Conservation (phyloP, 2,329 filamentous ascomycete genomes). For the Hypoxylon sp. region DNA sequence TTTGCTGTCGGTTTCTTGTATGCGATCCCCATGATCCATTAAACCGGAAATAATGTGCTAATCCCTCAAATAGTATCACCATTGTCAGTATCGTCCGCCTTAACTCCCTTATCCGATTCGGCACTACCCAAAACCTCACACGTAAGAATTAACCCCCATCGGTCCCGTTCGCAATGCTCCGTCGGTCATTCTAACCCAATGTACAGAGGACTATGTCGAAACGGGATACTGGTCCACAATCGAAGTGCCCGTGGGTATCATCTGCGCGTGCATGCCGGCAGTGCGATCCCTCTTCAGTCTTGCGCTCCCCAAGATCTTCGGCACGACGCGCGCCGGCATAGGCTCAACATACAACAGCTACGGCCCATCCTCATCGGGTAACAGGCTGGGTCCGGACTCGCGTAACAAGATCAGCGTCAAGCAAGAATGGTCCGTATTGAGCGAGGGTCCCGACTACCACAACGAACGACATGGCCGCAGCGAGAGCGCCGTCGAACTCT, state of each 20-base stretch:
- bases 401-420: conserved; percentile 51
- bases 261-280: conserved; percentile 56
- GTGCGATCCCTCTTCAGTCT: conserved; percentile 53
- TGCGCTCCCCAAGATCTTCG: conserved; percentile 51
- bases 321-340: conserved; percentile 41
- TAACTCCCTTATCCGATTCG: conserved; percentile 50
- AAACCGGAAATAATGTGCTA: conserved; percentile 11
- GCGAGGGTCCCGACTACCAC: conserved; percentile 37
- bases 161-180: conserved; percentile 6
- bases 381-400: conserved; percentile 22
- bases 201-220: conserved; percentile 53
- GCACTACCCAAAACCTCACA: conserved; percentile 49
- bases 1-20: conserved; percentile 57
- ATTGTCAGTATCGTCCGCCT: conserved; percentile 53
- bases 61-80: conserved; percentile 47
- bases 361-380: conserved; percentile 36
- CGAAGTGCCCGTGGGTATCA: conserved; percentile 55
- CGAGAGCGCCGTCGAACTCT: conserved; percentile 40
- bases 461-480: conserved; percentile 12
- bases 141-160: conserved; percentile 43
- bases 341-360: conserved; percentile 38
- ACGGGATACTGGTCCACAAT: conserved; percentile 55
- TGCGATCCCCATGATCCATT: conserved; percentile 9
- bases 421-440: conserved; percentile 52
- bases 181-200: conserved; percentile 12